A percentile compares a stretch with the other conserved stretches of the same genome.
These are phyloP conservation scores for Melastoma malabathricum DNA, from an alignment of 345 rosid species.

Conservation along the genomic window DNA sequence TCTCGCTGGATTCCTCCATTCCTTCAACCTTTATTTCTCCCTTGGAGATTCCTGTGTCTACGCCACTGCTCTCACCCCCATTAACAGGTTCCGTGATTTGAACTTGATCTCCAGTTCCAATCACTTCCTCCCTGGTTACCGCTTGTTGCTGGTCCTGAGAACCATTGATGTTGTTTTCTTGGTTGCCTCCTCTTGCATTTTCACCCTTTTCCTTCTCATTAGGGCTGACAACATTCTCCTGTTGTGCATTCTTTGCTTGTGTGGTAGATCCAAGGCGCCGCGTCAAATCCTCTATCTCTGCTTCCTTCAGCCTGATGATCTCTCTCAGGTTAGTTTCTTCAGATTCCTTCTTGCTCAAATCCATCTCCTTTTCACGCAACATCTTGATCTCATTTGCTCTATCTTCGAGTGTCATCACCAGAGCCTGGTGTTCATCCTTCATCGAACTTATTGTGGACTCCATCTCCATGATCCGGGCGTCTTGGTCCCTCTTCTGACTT, in stretches of 20 bases:
- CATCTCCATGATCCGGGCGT: constrained; percentile 31
- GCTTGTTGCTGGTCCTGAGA: background rate
- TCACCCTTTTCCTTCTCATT: constrained; percentile 11
- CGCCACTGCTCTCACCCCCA: background rate
- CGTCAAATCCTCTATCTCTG: constrained; percentile 32
- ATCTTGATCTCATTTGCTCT: constrained; percentile 24
- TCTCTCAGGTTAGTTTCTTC: constrained; percentile 20
- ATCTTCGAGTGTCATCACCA: constrained; percentile 39
- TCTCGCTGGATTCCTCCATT: constrained; percentile 1
- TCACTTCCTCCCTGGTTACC: background rate
- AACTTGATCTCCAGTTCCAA: background rate
- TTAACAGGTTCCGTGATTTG: background rate
- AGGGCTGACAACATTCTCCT: constrained; percentile 14
- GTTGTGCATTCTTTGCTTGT: background rate
- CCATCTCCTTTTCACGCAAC: constrained; percentile 14
- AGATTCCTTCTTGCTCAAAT: constrained; percentile 10
- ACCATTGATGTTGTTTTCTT: background rate
- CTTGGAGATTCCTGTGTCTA: background rate
- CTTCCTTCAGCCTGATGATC: constrained; percentile 36
- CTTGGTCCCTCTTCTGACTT: constrained; percentile 37
- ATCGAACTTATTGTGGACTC: constrained; percentile 41
- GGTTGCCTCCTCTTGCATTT: constrained; percentile 2
- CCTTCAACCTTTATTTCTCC: constrained; percentile 12
- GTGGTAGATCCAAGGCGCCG: constrained; percentile 10
- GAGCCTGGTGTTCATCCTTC: constrained; percentile 32